A percentile compares a stretch with the other conserved stretches of the same genome.
Conservation (phyloP, 805 yeast species). For the Metschnikowia lachancei region DNA sequence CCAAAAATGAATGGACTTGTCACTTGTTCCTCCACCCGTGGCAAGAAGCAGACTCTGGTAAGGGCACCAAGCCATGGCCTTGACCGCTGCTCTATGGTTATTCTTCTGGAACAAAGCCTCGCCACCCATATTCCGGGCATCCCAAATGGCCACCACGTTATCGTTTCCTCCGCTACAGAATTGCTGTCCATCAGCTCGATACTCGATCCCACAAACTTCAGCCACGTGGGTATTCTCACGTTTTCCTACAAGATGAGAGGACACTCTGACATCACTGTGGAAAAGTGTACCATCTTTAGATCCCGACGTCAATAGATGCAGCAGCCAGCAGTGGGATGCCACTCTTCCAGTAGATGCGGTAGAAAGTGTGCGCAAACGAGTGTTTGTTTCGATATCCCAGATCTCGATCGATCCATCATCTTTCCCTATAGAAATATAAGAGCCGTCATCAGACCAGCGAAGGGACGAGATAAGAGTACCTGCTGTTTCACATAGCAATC, state of each 20-base stretch:
- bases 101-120: constrained; percentile 71
- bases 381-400: constrained; percentile 83
- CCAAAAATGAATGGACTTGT: constrained; percentile 87
- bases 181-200: constrained; percentile 80
- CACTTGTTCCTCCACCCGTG: constrained; percentile 96
- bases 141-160: constrained; percentile 91
- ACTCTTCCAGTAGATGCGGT: constrained; percentile 64
- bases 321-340: constrained; percentile 82
- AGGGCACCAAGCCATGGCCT: constrained; percentile 95
- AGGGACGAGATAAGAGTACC: constrained; percentile 62
- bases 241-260: constrained; percentile 66
- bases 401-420: constrained; percentile 83
- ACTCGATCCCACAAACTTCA: constrained; percentile 89
- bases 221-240: constrained; percentile 60
- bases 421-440: constrained; percentile 78
- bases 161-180: constrained; percentile 94
- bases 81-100: constrained; percentile 89
- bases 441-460: constrained; percentile 89
- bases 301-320: constrained; percentile 80
- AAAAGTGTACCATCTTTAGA: constrained; percentile 79
- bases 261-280: constrained; percentile 86
- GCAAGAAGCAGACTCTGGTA: constrained; percentile 77
- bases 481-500: constrained; percentile 55
- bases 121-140: constrained; percentile 39
- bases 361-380: constrained; percentile 75